phyloP scores from a whole-genome alignment of 306 rosid species.

The Herpetospermum pedunculosum region DNA sequence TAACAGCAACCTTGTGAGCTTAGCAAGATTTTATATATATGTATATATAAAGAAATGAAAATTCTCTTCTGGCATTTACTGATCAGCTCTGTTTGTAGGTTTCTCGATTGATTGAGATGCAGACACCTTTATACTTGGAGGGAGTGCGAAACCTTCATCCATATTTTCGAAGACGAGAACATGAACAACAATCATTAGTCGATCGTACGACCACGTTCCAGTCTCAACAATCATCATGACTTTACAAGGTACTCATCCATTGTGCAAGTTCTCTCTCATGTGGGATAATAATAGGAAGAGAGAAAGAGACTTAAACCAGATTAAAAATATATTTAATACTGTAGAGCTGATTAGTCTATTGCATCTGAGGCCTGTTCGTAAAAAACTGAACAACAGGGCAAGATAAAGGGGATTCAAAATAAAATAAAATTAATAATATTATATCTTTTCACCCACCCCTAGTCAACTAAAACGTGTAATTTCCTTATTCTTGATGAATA shows the following conservation, averaged over 20 bases:
- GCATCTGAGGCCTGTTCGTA: not conserved
- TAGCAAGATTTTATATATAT: not conserved
- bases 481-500: too few relatives aligned
- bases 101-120: conserved; percentile 92
- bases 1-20: not conserved
- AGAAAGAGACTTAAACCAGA: not conserved
- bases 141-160: conserved; percentile 61
- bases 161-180: conserved; percentile 47
- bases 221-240: conserved; percentile 14
- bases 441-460: too few relatives aligned
- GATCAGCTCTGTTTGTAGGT: conserved; percentile 33
- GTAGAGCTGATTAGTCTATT: not conserved
- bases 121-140: conserved; percentile 68
- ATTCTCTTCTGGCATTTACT: not conserved
- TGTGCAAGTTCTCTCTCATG: not conserved
- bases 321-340: not conserved
- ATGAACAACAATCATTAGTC: conserved; percentile 16
- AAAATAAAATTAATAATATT: too few relatives aligned
- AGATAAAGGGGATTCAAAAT: not conserved
- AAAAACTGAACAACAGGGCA: not conserved
- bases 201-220: conserved; percentile 7
- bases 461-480: too few relatives aligned
- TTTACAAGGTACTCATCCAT: not conserved
- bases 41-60: not conserved
- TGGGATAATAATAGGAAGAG: not conserved